Evolutionary conservation across 257 asterid genomes (phyloP).

Genomic region (Phtheirospermum japonicum): DNA sequence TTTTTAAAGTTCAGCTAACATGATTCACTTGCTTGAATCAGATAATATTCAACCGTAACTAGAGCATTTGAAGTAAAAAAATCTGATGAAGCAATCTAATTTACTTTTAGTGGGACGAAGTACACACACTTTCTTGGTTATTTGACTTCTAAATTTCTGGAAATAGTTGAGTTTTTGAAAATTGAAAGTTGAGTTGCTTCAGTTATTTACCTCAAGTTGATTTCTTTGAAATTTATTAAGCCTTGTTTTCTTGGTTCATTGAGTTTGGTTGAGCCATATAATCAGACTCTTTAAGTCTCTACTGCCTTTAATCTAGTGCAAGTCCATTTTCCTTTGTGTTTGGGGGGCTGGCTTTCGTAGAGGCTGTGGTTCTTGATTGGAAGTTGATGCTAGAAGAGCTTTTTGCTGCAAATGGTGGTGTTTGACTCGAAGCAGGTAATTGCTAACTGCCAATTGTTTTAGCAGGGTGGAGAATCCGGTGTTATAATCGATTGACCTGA

Average conservation of each 20-base stretch:
- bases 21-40: conserved; percentile 7
- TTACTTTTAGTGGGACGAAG: neutral
- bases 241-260: neutral
- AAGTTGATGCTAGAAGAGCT: conserved; percentile 26
- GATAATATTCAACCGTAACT: neutral
- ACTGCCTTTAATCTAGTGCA: conserved; percentile 5
- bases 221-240: conserved; percentile 1
- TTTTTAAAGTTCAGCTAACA: neutral
- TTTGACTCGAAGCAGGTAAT: conserved; percentile 20
- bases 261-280: neutral
- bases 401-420: conserved; percentile 19
- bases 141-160: neutral
- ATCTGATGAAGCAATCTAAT: neutral
- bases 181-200: neutral
- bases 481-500: conserved; percentile 1
- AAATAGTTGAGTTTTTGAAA: neutral
- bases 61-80: conserved; percentile 1
- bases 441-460: conserved; percentile 16
- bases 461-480: conserved; percentile 13
- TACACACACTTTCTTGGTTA: neutral
- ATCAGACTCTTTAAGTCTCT: neutral
- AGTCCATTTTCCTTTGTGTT: neutral
- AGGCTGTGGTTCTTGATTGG: conserved; percentile 17
- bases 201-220: neutral
- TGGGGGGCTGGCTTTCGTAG: conserved; percentile 18